Evolutionary conservation across 202 grass and related monocot genomes (phyloP).

Genomic region (Carex sylvatica): DNA sequence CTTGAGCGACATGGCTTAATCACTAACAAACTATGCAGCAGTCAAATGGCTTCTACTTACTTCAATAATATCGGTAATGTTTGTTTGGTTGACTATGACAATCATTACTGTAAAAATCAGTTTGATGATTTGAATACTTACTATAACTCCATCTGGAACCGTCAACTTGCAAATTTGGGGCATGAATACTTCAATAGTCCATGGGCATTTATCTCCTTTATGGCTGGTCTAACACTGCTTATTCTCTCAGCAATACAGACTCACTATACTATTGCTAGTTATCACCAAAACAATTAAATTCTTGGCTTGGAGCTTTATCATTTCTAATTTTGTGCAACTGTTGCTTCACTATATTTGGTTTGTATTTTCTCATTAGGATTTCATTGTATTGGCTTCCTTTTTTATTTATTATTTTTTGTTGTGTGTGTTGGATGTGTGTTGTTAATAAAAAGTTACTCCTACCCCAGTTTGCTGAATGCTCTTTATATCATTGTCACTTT

Average conservation of each 20-base stretch:
- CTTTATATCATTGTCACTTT: no score
- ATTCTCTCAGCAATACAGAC: conserved; percentile 60
- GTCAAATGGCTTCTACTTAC: not conserved
- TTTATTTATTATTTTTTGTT: no score
- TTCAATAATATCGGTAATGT: conserved; percentile 50
- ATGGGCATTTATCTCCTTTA: conserved; percentile 56
- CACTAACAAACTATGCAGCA: not conserved
- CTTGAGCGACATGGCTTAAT: conserved; percentile 28
- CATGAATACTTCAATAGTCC: conserved; percentile 57
- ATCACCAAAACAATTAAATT: not conserved
- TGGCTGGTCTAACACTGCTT: conserved; percentile 42
- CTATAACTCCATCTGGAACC: conserved; percentile 38
- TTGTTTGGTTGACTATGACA: conserved; percentile 23
- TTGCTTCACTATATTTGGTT: no score
- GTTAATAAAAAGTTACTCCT: no score
- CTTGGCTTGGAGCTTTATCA: not conserved
- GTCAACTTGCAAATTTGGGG: conserved; percentile 35
- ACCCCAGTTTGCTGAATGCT: no score
- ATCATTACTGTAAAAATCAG: conserved; percentile 33
- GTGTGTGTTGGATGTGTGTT: no score
- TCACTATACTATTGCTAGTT: conserved; percentile 33
- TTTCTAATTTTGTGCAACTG: no score
- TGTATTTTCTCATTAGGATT: no score
- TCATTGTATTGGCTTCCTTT: no score
- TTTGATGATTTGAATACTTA: conserved; percentile 28